These are phyloP conservation scores for Cercophora newfieldiana DNA, from an alignment of 495 filamentous ascomycete genomes.

Conservation along the genomic window DNA sequence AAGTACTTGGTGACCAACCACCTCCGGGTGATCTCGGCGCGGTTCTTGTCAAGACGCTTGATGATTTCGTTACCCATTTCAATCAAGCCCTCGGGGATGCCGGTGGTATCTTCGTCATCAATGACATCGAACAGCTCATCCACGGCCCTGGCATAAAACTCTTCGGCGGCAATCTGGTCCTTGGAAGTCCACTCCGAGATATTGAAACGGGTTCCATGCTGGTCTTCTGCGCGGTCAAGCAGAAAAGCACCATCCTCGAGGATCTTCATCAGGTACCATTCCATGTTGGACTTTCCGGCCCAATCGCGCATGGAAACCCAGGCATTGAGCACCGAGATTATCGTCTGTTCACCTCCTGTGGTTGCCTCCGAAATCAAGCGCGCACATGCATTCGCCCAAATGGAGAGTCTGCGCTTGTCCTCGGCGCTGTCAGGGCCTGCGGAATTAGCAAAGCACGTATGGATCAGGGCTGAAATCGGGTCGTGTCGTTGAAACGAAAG, in stretches of 20 bases:
- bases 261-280: conserved; percentile 90
- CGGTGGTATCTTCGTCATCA: conserved; percentile 73
- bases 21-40: conserved; percentile 66
- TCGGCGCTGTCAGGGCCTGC: conserved; percentile 76
- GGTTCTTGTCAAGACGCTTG: conserved; percentile 70
- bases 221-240: conserved; percentile 74
- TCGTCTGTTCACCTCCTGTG: conserved; percentile 59
- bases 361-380: conserved; percentile 63
- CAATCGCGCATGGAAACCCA: conserved; percentile 87
- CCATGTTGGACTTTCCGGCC: conserved; percentile 84
- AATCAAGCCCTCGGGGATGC: conserved; percentile 80
- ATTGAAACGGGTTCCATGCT: conserved; percentile 64
- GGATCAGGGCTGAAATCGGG: conserved; percentile 79
- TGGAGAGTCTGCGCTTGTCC: conserved; percentile 68
- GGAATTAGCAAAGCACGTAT: conserved; percentile 86
- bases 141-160: conserved; percentile 84
- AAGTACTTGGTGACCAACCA: conserved; percentile 90
- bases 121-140: conserved; percentile 82
- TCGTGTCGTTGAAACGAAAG: conserved; percentile 86
- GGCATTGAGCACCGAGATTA: conserved; percentile 72
- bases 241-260: conserved; percentile 90
- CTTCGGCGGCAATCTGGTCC: conserved; percentile 77
- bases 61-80: conserved; percentile 81
- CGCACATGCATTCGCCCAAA: conserved; percentile 87
- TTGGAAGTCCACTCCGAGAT: conserved; percentile 62